phyloP scores from a whole-genome alignment of 2,329 filamentous ascomycete species.

The Phaeosphaeriaceae sp. region DNA sequence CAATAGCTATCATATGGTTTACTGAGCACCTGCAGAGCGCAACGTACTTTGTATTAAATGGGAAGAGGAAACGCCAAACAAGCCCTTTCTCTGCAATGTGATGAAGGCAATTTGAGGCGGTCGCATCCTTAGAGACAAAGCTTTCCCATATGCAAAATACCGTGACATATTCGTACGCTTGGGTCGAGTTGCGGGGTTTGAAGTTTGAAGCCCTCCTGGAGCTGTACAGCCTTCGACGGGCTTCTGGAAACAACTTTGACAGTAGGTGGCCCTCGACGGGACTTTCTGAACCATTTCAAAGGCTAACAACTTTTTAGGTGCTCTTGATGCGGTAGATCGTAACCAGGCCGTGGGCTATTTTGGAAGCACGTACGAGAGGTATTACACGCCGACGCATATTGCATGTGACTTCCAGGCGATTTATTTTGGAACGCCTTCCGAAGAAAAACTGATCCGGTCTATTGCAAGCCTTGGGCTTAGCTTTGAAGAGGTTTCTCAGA shows the following conservation, averaged over 20 bases:
- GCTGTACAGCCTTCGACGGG: slow-evolving; percentile 20
- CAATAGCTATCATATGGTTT: too few relatives aligned
- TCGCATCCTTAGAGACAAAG: slow-evolving; percentile 8
- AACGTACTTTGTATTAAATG: slow-evolving; percentile 20
- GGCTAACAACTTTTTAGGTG: slow-evolving; percentile 9
- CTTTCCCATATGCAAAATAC: slow-evolving; percentile 25
- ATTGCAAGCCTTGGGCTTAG: slow-evolving; percentile 15
- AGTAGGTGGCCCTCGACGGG: slow-evolving; percentile 18
- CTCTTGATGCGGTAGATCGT: slow-evolving; percentile 6
- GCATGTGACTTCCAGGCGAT: slow-evolving; percentile 18
- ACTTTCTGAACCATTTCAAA: slow-evolving; percentile 1
- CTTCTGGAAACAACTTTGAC: slow-evolving; percentile 23
- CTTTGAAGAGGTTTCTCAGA: too few relatives aligned
- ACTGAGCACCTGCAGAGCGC: too few relatives aligned
- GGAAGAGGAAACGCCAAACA: slow-evolving; percentile 21
- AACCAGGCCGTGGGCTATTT: slow-evolving; percentile 22
- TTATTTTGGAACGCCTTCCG: slow-evolving; percentile 20
- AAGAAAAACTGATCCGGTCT: slow-evolving; percentile 23
- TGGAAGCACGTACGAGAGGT: slow-evolving; percentile 20
- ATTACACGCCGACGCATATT: slow-evolving; percentile 24
- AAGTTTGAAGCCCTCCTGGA: slow-evolving; percentile 21
- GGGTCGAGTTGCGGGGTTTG: slow-evolving; percentile 21
- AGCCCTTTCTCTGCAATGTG: slow-evolving; percentile 21
- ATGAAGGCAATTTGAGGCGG: slow-evolving; percentile 9
- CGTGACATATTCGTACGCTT: slow-evolving; percentile 21